Base-by-base conservation (phyloP, 345 rosid species). In the Odontarrhena argentea region DNA sequence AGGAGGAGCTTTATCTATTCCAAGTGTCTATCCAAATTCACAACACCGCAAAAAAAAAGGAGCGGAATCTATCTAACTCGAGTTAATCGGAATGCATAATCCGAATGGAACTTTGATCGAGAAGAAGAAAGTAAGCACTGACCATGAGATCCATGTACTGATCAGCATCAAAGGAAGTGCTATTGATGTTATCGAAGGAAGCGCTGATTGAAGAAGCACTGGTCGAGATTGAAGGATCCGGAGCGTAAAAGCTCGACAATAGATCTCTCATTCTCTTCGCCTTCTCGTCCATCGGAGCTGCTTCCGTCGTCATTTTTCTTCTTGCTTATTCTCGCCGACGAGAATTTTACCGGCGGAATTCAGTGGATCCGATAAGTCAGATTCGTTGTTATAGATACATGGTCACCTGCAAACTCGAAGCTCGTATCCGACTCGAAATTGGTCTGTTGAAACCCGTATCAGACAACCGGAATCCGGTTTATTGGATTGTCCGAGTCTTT, bases 191-290 rank as follows among this genome's bases (percentile, higher is more conserved):
- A 67, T 94, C 99, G 42, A 94, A 76, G n/a, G 94, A 75, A 41
- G 69, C 58, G 68, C 12, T 63, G 60, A 76, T 82, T 6, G 91
- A 76, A 34, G 87, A 61, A 49, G 60, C 53, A 65, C 46, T 45
- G 0, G 88, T 36, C 3, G 87, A 52, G 48, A 79, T 49, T n/a
- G 96, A 80, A 77, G 93, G 97, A 81, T 87, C 96, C 7, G 97
- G 96, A 71, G 91, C 76, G 78, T 95, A 95, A 78, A 95, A 95
- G 85, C 97, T 95, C 58, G 97, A 87, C 11, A 95, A 67, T 76
- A 95, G 94, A 89, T 95, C 99, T 76, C 99, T 87, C 96, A 82
- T 95, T 69, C 99, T 84, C 93, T 89, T 95, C 55, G 99, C 99
- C 79, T 95, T 95, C 50, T 91, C 99, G 55, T 95, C 99, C 96